Conservation (phyloP, 495 filamentous ascomycete species). For the Hypoxylon trugodes region DNA sequence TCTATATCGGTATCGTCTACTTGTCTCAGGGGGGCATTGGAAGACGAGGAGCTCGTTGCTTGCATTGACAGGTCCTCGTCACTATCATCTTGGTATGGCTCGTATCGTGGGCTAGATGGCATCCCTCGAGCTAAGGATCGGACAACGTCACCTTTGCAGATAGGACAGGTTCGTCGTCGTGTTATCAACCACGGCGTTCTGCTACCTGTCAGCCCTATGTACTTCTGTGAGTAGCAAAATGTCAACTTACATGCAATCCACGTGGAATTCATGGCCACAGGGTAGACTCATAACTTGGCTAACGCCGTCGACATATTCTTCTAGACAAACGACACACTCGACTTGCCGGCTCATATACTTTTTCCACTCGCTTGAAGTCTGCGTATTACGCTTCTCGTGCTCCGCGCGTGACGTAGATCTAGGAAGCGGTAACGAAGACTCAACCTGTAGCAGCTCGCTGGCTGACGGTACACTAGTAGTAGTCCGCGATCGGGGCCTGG, state of each 20-base stretch:
- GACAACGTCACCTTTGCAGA: constrained; percentile 97
- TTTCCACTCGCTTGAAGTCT: constrained; percentile 68
- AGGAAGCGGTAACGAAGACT: constrained; percentile 48
- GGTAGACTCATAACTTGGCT: constrained; percentile 96
- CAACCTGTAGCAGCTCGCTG: constrained; percentile 45
- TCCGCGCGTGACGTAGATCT: constrained; percentile 38
- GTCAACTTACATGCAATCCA: constrained; percentile 92
- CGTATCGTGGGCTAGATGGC: constrained; percentile 55
- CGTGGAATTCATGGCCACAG: constrained; percentile 99
- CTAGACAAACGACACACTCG: constrained; percentile 97
- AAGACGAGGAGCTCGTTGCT: constrained; percentile 33
- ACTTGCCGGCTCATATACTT: constrained; percentile 87
- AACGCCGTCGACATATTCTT: constrained; percentile 95
- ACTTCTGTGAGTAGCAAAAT: background rate
- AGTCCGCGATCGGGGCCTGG: constrained; percentile 72
- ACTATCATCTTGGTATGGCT: constrained; percentile 59
- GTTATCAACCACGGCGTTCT: constrained; percentile 99
- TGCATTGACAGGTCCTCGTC: constrained; percentile 45
- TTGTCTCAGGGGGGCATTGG: constrained; percentile 25
- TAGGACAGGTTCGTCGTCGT: constrained; percentile 92
- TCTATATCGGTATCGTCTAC: constrained; percentile 41
- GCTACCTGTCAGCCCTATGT: constrained; percentile 32
- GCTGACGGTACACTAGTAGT: constrained; percentile 65
- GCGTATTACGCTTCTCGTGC: constrained; percentile 61
- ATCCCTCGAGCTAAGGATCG: constrained; percentile 60